Percentiles rank a stretch among this genome's conserved stretches.
These are phyloP conservation scores for Torulaspora indica DNA, from an alignment of 805 yeast genomes.

Conservation along the genomic window DNA sequence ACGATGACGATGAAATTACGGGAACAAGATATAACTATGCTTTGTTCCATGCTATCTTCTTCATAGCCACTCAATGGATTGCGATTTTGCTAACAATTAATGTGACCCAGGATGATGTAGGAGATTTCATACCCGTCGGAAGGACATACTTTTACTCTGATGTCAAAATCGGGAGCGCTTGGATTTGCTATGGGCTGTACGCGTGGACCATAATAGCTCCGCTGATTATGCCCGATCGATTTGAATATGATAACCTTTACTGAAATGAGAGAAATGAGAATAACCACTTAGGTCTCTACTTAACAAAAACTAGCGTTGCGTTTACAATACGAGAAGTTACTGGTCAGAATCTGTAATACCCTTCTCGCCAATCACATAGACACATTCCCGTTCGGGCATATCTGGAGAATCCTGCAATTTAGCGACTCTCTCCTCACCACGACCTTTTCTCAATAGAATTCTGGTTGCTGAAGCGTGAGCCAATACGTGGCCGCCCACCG, in stretches of 20 bases:
- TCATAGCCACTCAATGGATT: conserved; percentile 94
- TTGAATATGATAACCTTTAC: conserved; percentile 39
- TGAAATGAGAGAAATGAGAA: conserved; percentile 2
- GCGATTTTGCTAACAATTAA: conserved; percentile 90
- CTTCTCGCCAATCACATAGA: conserved; percentile 64
- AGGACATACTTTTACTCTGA: conserved; percentile 92
- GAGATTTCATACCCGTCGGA: conserved; percentile 94
- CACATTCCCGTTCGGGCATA: conserved; percentile 75
- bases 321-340: conserved; percentile 7
- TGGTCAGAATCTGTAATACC: conserved; percentile 53
- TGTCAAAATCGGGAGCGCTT: conserved; percentile 88
- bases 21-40: conserved; percentile 79
- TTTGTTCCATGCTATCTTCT: conserved; percentile 84
- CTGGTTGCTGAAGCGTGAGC: conserved; percentile 81
- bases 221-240: conserved; percentile 82
- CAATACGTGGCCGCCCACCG: conserved; percentile 77
- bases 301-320: background rate
- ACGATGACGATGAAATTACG: conserved; percentile 53
- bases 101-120: conserved; percentile 75
- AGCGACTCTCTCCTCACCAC: conserved; percentile 77
- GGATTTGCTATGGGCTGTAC: conserved; percentile 84
- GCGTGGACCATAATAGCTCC: conserved; percentile 94
- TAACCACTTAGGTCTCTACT: background rate
- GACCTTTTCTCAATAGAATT: conserved; percentile 65
- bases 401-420: conserved; percentile 78